Percentiles rank a stretch among this genome's conserved stretches.
Evolutionary conservation across 75 land plant species (phyloP).

Genomic region (Chamaecyparis obtusa): DNA sequence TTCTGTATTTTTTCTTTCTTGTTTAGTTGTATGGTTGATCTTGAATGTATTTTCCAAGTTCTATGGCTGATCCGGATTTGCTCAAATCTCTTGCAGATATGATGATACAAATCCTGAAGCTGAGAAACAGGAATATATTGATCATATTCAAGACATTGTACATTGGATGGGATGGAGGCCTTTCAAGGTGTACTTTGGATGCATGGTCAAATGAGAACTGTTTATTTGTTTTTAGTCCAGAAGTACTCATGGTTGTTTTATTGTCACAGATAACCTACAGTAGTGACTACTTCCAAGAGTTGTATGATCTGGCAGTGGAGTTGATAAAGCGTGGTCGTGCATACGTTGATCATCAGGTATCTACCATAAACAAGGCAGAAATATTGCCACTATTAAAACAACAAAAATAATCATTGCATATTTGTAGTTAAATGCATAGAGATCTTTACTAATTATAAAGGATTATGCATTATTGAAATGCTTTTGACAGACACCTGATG

Average conservation of each 20-base stretch:
- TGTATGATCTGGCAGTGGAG: slow-evolving; percentile 92
- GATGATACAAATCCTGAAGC: slow-evolving; percentile 99
- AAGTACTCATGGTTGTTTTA: neutral
- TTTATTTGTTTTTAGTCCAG: neutral
- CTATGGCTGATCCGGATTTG: neutral
- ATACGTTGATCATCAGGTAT: slow-evolving; percentile 98
- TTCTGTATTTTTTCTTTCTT: neutral
- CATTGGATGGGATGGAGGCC: slow-evolving; percentile 99
- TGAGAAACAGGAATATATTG: slow-evolving; percentile 96
- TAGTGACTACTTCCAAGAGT: slow-evolving; percentile 91
- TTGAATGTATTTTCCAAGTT: neutral
- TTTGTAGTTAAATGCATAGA: neutral
- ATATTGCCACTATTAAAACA: neutral
- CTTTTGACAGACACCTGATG: slow-evolving; percentile 75
- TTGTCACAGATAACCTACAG: slow-evolving; percentile 82
- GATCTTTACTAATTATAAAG: neutral
- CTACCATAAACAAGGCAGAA: neutral
- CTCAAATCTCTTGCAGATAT: slow-evolving; percentile 46
- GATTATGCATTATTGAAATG: neutral
- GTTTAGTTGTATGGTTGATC: neutral
- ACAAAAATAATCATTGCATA: neutral
- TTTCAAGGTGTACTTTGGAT: slow-evolving; percentile 64
- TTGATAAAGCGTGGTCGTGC: slow-evolving; percentile 84
- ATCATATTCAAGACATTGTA: slow-evolving; percentile 93
- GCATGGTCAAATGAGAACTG: neutral